phyloP scores from a whole-genome alignment of 2,329 filamentous ascomycete species.

The Aphanoascus verrucosus region DNA sequence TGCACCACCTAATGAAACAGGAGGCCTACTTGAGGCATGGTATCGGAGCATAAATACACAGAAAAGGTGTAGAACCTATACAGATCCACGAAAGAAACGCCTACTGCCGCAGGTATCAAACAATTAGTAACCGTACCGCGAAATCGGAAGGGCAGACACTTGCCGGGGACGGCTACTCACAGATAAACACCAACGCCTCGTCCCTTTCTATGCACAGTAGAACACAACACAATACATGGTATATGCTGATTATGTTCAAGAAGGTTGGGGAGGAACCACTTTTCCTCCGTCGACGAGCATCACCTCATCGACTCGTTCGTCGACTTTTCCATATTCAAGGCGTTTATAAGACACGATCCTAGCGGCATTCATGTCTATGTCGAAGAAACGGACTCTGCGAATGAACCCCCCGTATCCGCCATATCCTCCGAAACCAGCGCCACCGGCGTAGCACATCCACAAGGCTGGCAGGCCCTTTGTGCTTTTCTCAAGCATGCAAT shows the following conservation, averaged over 20 bases:
- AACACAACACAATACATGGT: neutral
- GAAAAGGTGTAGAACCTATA: no score
- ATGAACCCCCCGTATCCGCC: conserved; percentile 80
- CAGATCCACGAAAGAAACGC: no score
- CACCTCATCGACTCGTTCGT: conserved; percentile 47
- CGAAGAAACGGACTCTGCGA: conserved; percentile 76
- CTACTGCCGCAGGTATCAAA: neutral
- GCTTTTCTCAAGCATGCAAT: conserved; percentile 62
- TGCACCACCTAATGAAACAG: no score
- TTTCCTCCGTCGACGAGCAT: conserved; percentile 51
- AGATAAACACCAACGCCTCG: neutral
- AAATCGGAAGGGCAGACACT: neutral
- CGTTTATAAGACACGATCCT: conserved; percentile 88
- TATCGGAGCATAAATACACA: no score
- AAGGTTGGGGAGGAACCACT: conserved; percentile 31
- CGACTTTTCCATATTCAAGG: conserved; percentile 54
- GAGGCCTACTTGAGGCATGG: no score
- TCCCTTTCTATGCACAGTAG: neutral
- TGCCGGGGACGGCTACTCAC: neutral
- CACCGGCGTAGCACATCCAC: conserved; percentile 98
- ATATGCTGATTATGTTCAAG: neutral
- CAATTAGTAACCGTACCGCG: neutral
- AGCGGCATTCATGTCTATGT: conserved; percentile 83
- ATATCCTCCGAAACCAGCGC: conserved; percentile 86
- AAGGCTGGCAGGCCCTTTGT: conserved; percentile 53